Evolutionary conservation across 164 flowering plant species (phyloP).

Genomic region (Sedum album): DNA sequence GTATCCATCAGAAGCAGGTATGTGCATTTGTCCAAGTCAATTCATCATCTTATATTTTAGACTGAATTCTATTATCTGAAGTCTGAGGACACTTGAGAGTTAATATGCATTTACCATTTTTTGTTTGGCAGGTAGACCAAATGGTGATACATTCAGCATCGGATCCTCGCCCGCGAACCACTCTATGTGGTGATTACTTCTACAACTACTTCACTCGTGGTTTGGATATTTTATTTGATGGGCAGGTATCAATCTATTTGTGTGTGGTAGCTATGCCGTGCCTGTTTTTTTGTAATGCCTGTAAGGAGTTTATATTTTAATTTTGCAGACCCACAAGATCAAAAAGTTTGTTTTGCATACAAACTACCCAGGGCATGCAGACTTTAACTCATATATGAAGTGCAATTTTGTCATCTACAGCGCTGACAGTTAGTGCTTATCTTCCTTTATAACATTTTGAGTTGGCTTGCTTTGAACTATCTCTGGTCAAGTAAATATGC

Average conservation of each 20-base stretch:
- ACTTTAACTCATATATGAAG: slow-evolving; percentile 89
- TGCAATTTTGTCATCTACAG: slow-evolving; percentile 76
- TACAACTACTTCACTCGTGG: slow-evolving; percentile 93
- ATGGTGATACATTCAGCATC: slow-evolving; percentile 98
- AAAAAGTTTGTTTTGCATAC: slow-evolving; percentile 96
- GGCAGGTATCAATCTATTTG: slow-evolving; percentile 48
- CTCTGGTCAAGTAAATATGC: background rate
- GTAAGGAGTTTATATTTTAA: slow-evolving; percentile 1
- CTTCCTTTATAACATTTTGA: background rate
- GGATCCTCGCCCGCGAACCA: slow-evolving; percentile 82
- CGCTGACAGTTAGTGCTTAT: slow-evolving; percentile 35
- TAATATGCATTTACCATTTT: background rate
- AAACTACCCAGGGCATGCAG: slow-evolving; percentile 95
- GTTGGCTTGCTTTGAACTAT: background rate
- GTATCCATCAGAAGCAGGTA: slow-evolving; percentile 96
- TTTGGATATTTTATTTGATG: slow-evolving; percentile 92
- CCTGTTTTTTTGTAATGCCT: background rate
- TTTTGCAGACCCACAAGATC: slow-evolving; percentile 81
- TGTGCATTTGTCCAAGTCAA: background rate
- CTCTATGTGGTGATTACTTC: slow-evolving; percentile 91
- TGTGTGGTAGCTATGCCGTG: background rate
- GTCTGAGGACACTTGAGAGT: background rate
- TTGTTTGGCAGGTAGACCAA: slow-evolving; percentile 70
- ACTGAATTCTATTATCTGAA: background rate
- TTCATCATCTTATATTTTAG: background rate